These are phyloP conservation scores for Dactylellina cionopaga DNA, from an alignment of 2,329 filamentous ascomycete genomes.

Conservation along the genomic window DNA sequence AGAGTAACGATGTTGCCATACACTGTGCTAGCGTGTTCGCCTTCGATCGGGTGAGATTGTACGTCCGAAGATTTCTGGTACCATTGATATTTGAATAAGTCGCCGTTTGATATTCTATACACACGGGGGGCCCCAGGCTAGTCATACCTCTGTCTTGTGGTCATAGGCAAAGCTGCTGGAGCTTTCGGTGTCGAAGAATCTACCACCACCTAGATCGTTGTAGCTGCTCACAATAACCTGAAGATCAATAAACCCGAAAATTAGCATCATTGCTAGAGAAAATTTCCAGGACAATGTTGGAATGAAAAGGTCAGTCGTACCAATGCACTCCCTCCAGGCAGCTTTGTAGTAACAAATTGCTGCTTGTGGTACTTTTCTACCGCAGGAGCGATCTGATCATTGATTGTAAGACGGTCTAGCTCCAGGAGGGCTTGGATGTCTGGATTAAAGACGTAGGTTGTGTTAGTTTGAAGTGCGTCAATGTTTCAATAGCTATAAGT, in stretches of 20 bases:
- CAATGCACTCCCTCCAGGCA: slow-evolving; percentile 83
- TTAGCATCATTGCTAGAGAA: no score
- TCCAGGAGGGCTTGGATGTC: slow-evolving; percentile 90
- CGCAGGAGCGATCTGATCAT: slow-evolving; percentile 79
- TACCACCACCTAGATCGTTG: slow-evolving; percentile 80
- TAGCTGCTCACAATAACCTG: slow-evolving; percentile 83
- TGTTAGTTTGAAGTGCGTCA: slow-evolving; percentile 1
- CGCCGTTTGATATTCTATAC: background rate
- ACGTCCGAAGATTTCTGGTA: slow-evolving; percentile 79
- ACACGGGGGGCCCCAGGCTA: no score
- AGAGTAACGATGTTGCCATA: slow-evolving; percentile 61
- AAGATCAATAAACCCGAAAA: slow-evolving; percentile 7
- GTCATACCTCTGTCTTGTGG: slow-evolving; percentile 77
- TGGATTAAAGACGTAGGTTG: slow-evolving; percentile 60
- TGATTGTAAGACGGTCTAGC: slow-evolving; percentile 72
- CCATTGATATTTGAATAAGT: slow-evolving; percentile 8
- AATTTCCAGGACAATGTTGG: no score
- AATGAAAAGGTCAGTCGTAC: slow-evolving; percentile 64
- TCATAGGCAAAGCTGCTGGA: slow-evolving; percentile 89
- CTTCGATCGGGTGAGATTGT: slow-evolving; percentile 82
- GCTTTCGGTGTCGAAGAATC: slow-evolving; percentile 91
- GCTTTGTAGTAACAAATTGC: slow-evolving; percentile 87
- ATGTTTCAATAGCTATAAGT: slow-evolving; percentile 1
- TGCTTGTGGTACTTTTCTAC: slow-evolving; percentile 97
- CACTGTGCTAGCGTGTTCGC: slow-evolving; percentile 80